Evolutionary conservation across 1,284 basidiomycete species (phyloP), one percentile per base, ranked within the genome.

Genomic region (Inonotus obliquus): DNA sequence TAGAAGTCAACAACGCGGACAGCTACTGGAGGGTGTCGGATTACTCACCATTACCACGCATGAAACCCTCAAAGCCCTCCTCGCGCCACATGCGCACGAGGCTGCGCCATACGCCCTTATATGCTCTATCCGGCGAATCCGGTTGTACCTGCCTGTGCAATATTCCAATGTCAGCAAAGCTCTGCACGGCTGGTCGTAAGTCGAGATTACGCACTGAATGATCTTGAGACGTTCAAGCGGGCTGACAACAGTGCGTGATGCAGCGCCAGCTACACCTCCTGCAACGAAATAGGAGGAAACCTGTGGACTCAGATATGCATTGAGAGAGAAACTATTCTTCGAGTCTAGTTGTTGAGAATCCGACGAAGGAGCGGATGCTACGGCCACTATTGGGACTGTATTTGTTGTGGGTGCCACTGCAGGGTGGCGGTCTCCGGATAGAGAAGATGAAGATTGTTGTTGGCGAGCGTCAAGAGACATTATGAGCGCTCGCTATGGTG

Each of bases 171-270:
- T 54, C 13, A 59, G 27, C 17, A 49, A 52, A 21, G 5, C 48
- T 38, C 52, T 19, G 25, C 27, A 10, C 37, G 57, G 53, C 48
- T 13, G 10, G 19, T 9, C 11, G 4, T n/a, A n/a, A 52, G 23
- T 23, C 21, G 23, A 39, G 2, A 44, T 63, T 48, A 76, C 89
- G 70, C 69, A 95, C 94, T 96, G 89, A 66, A 98, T 97, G 70
- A 98, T 98, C 76, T 98, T 98, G 56, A 98, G 78, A 60, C 95
- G 77, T 71, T 98, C 96, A 17, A 98, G 75, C 14, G 96, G 95
- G 66, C 87, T 91, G 54, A 98, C 95, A 32, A 97, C 91, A 2
- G 96, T 97, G 62, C 95, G 80, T 65, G 91, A 94, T 9, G 92
- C 84, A 63, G 91, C 90, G 53, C 90, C 90, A 35, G 90, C 90